Evolutionary conservation across 2,329 filamentous ascomycete species (phyloP), one percentile per base, ranked within the genome.

Genomic region (Talaromyces amestolkiae): DNA sequence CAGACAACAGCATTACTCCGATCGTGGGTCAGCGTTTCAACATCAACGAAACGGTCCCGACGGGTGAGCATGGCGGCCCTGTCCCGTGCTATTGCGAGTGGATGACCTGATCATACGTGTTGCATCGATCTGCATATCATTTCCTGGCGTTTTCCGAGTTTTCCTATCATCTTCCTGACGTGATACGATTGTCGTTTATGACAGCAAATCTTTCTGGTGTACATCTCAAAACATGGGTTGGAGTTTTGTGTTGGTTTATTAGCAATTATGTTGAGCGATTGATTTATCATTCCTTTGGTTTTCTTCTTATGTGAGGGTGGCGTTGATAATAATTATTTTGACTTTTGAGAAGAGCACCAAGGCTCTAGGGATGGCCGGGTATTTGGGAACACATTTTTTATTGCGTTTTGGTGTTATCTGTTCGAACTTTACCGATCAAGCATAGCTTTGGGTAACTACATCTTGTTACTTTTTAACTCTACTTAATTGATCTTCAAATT

Each of bases 1-100:
- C 83, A 58, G 79, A 87, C 68, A 83, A 84, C 35, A 70, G 74
- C 9, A 73, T 84, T 15, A 65, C 66, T 10, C 67, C 73, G 33
- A 69, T 75, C 19, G 71, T 71, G 3, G 71, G 69, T 17, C 67
- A 71, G n/a, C 70, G 71, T 24, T 70, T 77, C 58, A 64, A 72
- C 33, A 73, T 80, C 61, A 72, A 77, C 54, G 77, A 78, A 65
- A 69, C 61, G 9, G 37, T 35, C 37, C 37, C 75, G 65, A 74
- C 77, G 5, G 41, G 19, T 33, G 5, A 58, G 39, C 53, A 56
- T 22, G 31, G 43, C n/a, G 33, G 35, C 10, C 10, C 35, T 17
- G 17, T 24, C 33, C 61, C 58, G 17, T 67, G 65, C 37, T 65
- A 65, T 58, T 67, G 65, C 58, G 62, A 67, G 51, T 67, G 65